Conservation (phyloP, 177 flowering plant species). For the Vitis hybrid region DNA sequence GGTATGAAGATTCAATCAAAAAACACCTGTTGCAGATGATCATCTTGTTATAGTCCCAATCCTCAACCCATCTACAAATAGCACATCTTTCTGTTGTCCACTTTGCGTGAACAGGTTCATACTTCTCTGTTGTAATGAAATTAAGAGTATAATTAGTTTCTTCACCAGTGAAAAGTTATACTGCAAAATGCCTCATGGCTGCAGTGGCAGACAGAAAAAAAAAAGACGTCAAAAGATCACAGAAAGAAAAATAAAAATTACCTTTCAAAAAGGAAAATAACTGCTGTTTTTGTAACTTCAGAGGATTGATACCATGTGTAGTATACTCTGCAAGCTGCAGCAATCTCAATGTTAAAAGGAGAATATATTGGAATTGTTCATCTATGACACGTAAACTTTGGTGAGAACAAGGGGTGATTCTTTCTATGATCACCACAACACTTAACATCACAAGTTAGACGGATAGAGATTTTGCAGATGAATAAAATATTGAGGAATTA, state of each 20-base stretch:
- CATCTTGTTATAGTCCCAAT: slow-evolving; percentile 95
- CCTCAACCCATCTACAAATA: slow-evolving; percentile 96
- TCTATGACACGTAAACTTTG: not conserved
- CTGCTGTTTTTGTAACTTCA: slow-evolving; percentile 49
- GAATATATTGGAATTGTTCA: not conserved
- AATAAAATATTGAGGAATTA: too few relatives aligned
- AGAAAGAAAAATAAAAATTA: slow-evolving; percentile 18
- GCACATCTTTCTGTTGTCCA: slow-evolving; percentile 99
- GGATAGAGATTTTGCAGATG: not conserved
- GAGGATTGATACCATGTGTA: slow-evolving; percentile 32
- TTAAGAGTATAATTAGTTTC: not conserved
- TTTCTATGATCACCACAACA: not conserved
- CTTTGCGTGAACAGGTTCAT: slow-evolving; percentile 82
- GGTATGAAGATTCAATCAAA: not conserved
- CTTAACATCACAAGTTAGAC: not conserved
- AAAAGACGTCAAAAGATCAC: not conserved
- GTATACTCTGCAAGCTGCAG: slow-evolving; percentile 65
- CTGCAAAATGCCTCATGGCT: not conserved
- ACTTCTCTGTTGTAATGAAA: slow-evolving; percentile 52
- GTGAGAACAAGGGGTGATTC: not conserved
- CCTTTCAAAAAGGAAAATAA: slow-evolving; percentile 71
- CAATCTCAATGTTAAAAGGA: slow-evolving; percentile 20
- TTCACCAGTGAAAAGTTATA: not conserved
- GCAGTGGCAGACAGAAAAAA: not conserved
- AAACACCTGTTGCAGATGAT: slow-evolving; percentile 90